Conservation (phyloP, 2,329 filamentous ascomycete species). For the Aspergillus japonicus region DNA sequence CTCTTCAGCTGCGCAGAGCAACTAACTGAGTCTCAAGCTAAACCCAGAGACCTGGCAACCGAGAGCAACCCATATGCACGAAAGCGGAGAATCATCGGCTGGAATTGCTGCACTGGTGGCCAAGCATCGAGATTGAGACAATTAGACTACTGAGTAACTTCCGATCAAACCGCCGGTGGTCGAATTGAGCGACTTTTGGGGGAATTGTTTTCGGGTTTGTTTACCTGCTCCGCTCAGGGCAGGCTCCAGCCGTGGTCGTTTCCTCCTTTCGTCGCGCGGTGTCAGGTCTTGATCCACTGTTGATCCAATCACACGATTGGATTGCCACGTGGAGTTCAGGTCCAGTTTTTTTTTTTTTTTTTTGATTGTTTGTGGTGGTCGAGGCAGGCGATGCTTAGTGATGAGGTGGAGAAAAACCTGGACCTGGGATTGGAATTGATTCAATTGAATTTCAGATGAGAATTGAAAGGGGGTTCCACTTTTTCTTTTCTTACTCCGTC, state of each 20-base stretch:
- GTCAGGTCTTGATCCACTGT: not conserved
- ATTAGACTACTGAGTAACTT: too few relatives aligned
- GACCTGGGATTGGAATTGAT: not conserved
- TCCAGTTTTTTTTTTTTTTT: not conserved
- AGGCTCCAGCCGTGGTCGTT: not conserved
- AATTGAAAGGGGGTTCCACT: too few relatives aligned
- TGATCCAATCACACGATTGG: not conserved
- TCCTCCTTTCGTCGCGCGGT: not conserved
- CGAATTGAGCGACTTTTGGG: not conserved
- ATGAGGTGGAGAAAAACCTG: not conserved
- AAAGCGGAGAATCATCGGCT: not conserved
- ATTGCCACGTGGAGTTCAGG: not conserved
- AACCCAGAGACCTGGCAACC: too few relatives aligned
- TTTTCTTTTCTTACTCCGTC: too few relatives aligned
- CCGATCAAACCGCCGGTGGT: not conserved
- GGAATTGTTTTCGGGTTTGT: not conserved
- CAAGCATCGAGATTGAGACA: not conserved
- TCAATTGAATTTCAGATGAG: too few relatives aligned
- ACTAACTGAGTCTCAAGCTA: too few relatives aligned
- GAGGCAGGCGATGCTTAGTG: not conserved
- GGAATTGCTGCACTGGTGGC: not conserved
- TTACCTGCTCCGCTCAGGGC: too few relatives aligned
- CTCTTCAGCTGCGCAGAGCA: not conserved
- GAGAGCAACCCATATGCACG: not conserved
- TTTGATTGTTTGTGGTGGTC: not conserved